Evolutionary conservation across 2,329 filamentous ascomycete species (phyloP), one percentile per base, ranked within the genome.

Genomic region (Clonostachys solani): DNA sequence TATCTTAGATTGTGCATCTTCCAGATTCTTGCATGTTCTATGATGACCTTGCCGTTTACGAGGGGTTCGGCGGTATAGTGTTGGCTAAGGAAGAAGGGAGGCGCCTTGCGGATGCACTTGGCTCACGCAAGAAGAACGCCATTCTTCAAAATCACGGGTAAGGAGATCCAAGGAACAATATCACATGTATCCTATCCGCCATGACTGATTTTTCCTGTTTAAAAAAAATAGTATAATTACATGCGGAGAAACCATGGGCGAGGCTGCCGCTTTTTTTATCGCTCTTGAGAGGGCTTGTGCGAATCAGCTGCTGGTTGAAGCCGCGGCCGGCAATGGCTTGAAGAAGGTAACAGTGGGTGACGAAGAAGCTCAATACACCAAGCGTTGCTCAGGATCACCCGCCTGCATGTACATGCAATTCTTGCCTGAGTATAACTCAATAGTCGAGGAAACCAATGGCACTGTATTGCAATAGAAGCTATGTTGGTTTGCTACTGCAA

Each of bases 241-340:
- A 0, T 79, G 81, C 0, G 83, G 84, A 1, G 60, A 59, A 1
- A 87, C 83, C 0, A 82, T 87, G 1, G 84, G 87, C 49, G 83
- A 86, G 60, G 83, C 83, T 0, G 80, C 80, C 0, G 86, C 80
- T 55, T 59, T 86, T 13, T 85, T 84, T 57, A 78, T 75, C 2
- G 37, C 48, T 15, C 40, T 65, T 52, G 63, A 66, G 42, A 52
- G 60, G 47, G 56, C 55, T 3, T 66, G 64, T 38, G 57, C 64
- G 46, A 55, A 63, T 6, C 64, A 66, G 51, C 48, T 66, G 9
- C 45, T 64, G 42, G 63, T 60, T 1, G 64, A 65, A 37, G 58
- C 54, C 12, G 46, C 60, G 16, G 36, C 36, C 15, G 36, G 9
- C 16, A 38, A 17, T 17, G 36, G 36, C 15, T 15, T 38, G 15